These are phyloP conservation scores for Anthostomella pinea DNA, from an alignment of 2,329 filamentous ascomycete genomes.

Conservation along the genomic window DNA sequence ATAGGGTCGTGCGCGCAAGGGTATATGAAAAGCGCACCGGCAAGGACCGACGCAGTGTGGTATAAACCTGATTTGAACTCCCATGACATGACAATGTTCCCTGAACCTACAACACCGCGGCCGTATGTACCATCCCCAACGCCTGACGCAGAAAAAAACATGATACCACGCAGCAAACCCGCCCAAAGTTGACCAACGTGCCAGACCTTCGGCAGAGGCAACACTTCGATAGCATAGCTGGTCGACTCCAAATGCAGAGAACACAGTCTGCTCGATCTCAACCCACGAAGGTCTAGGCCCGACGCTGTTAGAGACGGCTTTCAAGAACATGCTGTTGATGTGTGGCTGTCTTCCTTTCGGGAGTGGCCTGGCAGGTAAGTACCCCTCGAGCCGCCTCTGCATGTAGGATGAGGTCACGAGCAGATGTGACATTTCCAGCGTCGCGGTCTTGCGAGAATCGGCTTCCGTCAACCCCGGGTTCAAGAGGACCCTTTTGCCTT, in stretches of 20 bases:
- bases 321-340: conserved; percentile 51
- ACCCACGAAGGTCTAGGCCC: too few relatives aligned
- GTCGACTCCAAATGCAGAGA: too few relatives aligned
- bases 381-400: conserved; percentile 62
- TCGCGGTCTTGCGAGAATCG: conserved; percentile 63
- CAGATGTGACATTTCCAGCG: conserved; percentile 69
- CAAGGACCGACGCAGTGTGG: too few relatives aligned
- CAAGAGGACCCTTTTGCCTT: too few relatives aligned
- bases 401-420: conserved; percentile 61
- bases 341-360: conserved; percentile 36
- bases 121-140: conserved; percentile 19
- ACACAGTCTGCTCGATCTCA: too few relatives aligned
- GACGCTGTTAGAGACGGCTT: conserved; percentile 47
- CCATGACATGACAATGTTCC: conserved; percentile 6
- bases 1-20: too few relatives aligned
- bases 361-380: conserved; percentile 40
- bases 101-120: conserved; percentile 6
- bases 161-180: conserved; percentile 3
- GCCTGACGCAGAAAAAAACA: conserved; percentile 20
- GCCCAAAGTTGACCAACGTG: conserved; percentile 4
- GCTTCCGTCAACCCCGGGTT: too few relatives aligned
- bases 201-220: too few relatives aligned
- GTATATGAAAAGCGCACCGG: too few relatives aligned
- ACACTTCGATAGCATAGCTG: too few relatives aligned
- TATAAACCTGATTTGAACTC: too few relatives aligned